Base-by-base conservation (phyloP, 495 filamentous ascomycete genomes). In the Penicillium steckii region DNA sequence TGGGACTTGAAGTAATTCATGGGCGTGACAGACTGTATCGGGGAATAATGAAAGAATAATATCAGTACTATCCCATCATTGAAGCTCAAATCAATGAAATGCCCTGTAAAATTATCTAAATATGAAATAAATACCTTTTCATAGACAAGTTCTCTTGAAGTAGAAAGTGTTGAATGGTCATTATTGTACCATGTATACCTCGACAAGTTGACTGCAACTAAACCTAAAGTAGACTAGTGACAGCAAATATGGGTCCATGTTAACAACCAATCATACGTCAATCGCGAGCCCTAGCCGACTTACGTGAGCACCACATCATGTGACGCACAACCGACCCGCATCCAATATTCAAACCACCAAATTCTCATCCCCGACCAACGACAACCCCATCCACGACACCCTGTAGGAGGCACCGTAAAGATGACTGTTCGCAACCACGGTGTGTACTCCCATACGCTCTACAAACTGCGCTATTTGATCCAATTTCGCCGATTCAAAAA, bases 341-440 rank as follows among this genome's bases (percentile, higher is more conserved):
- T 59, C 56, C 43, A 61, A 67, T 58, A 63, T 57, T 61, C 55
- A 48, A 52, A 46, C 55, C 55, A 35, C 48, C 33, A 60, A 64
- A 65, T 59, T 62, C 61, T 56, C 60, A 41, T 41, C 59, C 56
- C 53, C 68, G 59, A 66, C 59, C 65, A 66, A 67, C 68, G 61
- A 69, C 68, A 66, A 71, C 69, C 63, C 65, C 67, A 62, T 61
- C 56, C 65, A 65, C 60, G 59, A 62, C 53, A 45, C 24, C 55
- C 52, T 46, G 54, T 55, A 60, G 54, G 65, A 62, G 55, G 63
- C 63, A 62, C 59, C 57, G 65, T 55, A 57, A 69, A 70, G 60
- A 73, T 73, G 70, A 54, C 70, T 66, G 65, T 70, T 58, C 60
- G 51, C 57, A 71, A 70, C 65, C 63, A 71, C 45, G 65, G 70